phyloP scores from a whole-genome alignment of 305 asterid species.

The Fraxinus baroniana region DNA sequence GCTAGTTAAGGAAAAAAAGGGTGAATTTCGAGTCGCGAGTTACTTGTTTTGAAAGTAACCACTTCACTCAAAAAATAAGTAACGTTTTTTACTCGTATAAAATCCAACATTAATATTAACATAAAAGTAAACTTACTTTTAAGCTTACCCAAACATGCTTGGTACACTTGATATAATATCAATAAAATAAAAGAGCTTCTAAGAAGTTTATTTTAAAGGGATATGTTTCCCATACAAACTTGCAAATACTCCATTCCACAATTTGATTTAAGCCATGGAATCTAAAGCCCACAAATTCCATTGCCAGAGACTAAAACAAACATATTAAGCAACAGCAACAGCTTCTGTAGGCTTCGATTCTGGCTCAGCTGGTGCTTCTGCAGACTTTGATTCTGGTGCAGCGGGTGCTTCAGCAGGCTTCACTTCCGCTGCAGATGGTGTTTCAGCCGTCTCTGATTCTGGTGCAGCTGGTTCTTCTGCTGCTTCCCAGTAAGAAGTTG shows the following conservation, averaged over 20 bases:
- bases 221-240: neutral
- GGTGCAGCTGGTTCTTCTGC: conserved; percentile 27
- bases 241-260: neutral
- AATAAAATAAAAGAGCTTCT: neutral
- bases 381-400: neutral
- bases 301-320: neutral
- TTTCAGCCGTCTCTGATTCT: conserved; percentile 20
- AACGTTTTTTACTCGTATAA: too few species aligned
- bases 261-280: neutral
- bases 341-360: conserved; percentile 5
- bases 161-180: neutral
- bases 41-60: neutral
- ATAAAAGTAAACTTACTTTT: neutral
- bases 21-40: too few species aligned
- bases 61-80: neutral
- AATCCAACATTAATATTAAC: too few species aligned
- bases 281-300: neutral
- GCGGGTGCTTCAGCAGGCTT: neutral
- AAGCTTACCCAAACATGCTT: neutral
- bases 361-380: neutral
- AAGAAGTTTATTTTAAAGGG: neutral
- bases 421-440: neutral
- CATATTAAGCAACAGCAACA: conserved; percentile 27
- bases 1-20: too few species aligned
- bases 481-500: conserved; percentile 47